These are phyloP conservation scores for Candida maesae DNA, from an alignment of 805 yeast species.

Conservation along the genomic window DNA sequence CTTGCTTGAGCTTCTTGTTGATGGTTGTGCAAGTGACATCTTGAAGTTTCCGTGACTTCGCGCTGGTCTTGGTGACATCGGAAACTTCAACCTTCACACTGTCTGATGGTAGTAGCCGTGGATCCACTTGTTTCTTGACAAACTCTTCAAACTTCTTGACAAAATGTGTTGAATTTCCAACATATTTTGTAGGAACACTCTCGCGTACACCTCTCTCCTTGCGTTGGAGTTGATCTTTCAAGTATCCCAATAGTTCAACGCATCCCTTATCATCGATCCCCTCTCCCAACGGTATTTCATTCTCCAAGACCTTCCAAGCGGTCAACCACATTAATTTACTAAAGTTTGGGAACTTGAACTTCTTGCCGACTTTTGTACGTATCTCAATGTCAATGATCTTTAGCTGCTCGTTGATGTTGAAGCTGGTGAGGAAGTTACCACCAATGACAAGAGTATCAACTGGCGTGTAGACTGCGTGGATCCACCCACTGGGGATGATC, in stretches of 20 bases:
- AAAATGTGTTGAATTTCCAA: constrained; percentile 12
- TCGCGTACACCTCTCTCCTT: constrained; percentile 5
- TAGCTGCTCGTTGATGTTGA: constrained; percentile 56
- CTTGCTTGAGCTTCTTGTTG: neutral
- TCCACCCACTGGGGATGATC: constrained; percentile 90
- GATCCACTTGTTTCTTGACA: neutral
- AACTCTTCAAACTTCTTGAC: constrained; percentile 7
- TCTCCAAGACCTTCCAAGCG: constrained; percentile 29
- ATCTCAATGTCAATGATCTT: constrained; percentile 59
- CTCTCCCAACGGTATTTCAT: constrained; percentile 1
- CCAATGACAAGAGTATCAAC: constrained; percentile 79
- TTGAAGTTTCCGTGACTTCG: neutral
- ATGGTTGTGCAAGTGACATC: neutral
- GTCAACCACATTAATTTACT: constrained; percentile 66
- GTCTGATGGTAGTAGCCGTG: neutral
- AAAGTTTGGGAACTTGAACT: constrained; percentile 77
- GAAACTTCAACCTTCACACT: neutral
- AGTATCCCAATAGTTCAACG: constrained; percentile 6
- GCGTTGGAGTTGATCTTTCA: constrained; percentile 5
- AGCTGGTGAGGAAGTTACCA: constrained; percentile 75
- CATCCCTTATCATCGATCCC: constrained; percentile 11
- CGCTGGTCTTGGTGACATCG: neutral
- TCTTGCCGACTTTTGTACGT: constrained; percentile 65
- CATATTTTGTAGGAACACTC: constrained; percentile 11
- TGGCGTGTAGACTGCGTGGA: constrained; percentile 85